These are phyloP conservation scores for Fraxinus dipetala DNA, from an alignment of 305 asterid genomes.

Conservation along the genomic window DNA sequence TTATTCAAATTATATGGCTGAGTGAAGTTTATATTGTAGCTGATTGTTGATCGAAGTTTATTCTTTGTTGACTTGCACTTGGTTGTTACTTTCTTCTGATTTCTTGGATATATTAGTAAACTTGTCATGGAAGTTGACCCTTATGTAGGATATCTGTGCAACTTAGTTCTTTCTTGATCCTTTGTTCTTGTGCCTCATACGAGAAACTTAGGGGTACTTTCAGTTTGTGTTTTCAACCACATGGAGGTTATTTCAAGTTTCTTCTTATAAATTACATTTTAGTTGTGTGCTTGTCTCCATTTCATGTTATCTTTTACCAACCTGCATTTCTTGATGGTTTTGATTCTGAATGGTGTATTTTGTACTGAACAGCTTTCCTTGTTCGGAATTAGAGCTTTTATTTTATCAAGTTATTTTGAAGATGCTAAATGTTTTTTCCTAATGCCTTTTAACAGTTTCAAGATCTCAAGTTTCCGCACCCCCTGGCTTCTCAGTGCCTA, in stretches of 20 bases:
- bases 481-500: slow-evolving; percentile 80
- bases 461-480: slow-evolving; percentile 90
- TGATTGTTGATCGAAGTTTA: not conserved
- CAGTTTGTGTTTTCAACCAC: not conserved
- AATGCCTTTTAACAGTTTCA: slow-evolving; percentile 50
- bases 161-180: not conserved
- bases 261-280: not conserved
- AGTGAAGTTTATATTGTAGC: slow-evolving; percentile 1
- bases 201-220: not conserved
- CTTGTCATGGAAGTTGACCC: not conserved
- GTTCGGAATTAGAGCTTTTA: slow-evolving; percentile 4
- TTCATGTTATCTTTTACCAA: not conserved
- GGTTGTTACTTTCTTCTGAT: not conserved
- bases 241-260: not conserved
- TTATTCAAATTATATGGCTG: not conserved
- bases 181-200: not conserved
- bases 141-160: not conserved
- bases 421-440: slow-evolving; percentile 1
- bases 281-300: not conserved
- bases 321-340: not conserved
- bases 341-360: not conserved
- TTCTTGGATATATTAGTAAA: not conserved
- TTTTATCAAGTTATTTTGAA: not conserved
- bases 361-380: not conserved
- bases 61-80: not conserved